Conservation (phyloP, 2,329 filamentous ascomycete genomes). For the Orbilia ellipsospora region DNA sequence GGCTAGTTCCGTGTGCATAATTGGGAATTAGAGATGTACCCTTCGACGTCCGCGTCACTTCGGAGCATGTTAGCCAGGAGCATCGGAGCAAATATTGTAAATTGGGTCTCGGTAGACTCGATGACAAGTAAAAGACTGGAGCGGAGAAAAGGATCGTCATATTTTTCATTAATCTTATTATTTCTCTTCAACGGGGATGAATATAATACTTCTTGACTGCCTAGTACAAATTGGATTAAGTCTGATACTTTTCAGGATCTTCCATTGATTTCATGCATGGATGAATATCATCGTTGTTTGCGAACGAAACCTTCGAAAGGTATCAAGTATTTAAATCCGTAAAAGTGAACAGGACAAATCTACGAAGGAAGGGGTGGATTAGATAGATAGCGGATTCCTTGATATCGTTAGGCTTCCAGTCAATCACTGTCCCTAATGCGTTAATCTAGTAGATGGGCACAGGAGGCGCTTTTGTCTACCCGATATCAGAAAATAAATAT, state of each 20-base stretch:
- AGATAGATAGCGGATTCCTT: not conserved
- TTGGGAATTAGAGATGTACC: not conserved
- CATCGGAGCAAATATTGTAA: no score
- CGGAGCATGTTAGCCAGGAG: not conserved
- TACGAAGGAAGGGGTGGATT: not conserved
- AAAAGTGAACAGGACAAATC: not conserved
- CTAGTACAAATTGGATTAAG: constrained; percentile 5
- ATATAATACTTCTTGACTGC: constrained; percentile 4
- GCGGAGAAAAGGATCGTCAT: constrained; percentile 2
- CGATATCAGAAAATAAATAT: not conserved
- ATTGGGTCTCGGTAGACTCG: no score
- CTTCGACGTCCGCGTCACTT: not conserved
- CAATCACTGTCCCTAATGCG: not conserved
- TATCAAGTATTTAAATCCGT: no score
- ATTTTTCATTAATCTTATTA: constrained; percentile 8
- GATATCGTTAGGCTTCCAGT: constrained; percentile 11
- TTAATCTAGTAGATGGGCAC: not conserved
- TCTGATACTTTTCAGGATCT: not conserved
- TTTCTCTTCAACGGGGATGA: not conserved
- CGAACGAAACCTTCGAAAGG: no score
- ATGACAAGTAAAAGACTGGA: no score
- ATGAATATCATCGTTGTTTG: not conserved
- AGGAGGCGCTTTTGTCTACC: not conserved
- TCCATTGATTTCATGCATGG: not conserved
- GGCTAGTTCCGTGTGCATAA: not conserved